These are phyloP conservation scores for Evernia prunastri DNA, from an alignment of 495 filamentous ascomycete genomes.

Conservation along the genomic window DNA sequence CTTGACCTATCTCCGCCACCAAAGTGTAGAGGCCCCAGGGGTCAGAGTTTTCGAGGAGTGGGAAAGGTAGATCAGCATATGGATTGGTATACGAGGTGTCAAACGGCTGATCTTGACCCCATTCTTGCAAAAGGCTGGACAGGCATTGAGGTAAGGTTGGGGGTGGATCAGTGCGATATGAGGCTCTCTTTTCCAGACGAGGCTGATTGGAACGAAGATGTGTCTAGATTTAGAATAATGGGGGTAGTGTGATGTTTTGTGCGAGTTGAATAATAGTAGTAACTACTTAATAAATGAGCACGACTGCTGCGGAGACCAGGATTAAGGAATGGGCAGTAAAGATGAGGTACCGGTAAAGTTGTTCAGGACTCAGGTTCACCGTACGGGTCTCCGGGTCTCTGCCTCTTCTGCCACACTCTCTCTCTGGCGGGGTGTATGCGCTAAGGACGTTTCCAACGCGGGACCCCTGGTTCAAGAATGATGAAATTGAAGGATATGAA, in stretches of 20 bases:
- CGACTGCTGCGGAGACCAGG: no score
- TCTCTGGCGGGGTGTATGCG: conserved; percentile 2
- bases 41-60: not conserved
- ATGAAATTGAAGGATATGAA: not conserved
- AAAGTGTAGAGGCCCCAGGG: conserved; percentile 11
- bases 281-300: no score
- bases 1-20: conserved; percentile 6
- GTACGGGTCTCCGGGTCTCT: no score
- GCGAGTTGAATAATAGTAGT: not conserved
- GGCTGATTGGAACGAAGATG: conserved; percentile 6
- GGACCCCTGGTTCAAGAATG: not conserved
- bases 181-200: not conserved
- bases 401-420: no score
- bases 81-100: not conserved
- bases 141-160: not conserved
- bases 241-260: not conserved
- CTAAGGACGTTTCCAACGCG: not conserved
- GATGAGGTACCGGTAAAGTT: no score
- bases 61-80: conserved; percentile 1
- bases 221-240: not conserved
- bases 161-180: not conserved
- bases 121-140: conserved; percentile 3
- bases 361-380: no score
- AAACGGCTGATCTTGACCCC: conserved; percentile 11
- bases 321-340: not conserved